Evolutionary conservation across 208 protist genomes (phyloP), one percentile per base, ranked within the genome.

Genomic region (Leishmania arabica): DNA sequence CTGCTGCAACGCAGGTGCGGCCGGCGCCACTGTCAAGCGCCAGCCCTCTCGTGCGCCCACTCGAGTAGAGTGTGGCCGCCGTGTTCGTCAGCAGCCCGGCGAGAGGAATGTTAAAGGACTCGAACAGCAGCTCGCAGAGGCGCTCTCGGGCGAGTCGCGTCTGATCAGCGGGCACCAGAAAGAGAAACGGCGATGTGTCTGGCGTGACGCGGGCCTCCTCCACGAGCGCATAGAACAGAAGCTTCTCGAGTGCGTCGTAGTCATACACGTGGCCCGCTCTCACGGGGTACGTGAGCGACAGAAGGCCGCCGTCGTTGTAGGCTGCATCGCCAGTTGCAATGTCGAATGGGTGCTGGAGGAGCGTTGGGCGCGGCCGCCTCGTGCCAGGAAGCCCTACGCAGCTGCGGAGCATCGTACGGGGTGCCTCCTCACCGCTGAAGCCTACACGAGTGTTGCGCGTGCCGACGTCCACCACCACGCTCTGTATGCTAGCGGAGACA

Each of bases 21-120:
- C 99, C 99, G 75, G 99, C 99, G 66, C 99, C 99, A 78, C 95
- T 99, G 87, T 99, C 99, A 49, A 99, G 85, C 9, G 99, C 99
- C 19, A 99, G 90, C 78, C 99, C 99, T 27, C 98, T 99, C 1
- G 96, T 93, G 19, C 99, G 92, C 66, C 99, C 99, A n/a, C 98
- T 95, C 9, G 99, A 93, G 90, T 99, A 99, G 24, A 99, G 91
- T 11, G 97, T 98, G 19, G 99, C 83, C 2, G 99, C 91, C n/a
- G 93, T 85, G 71, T 96, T 93, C 84, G 98, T 99, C 62, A 97
- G 89, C 47, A 99, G 84, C 75, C 99, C 97, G 21, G 97, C 79
- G 13, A 92, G 91, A 27, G 97, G 91, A 77, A 99, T 97, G 77
- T 95, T 92, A 84, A 99, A 99, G 69, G 89, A 92, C 90, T 99